Percentiles rank a stretch among this genome's conserved stretches.
Evolutionary conservation across 805 yeast species (phyloP).

Genomic region (Candida ulmi): DNA sequence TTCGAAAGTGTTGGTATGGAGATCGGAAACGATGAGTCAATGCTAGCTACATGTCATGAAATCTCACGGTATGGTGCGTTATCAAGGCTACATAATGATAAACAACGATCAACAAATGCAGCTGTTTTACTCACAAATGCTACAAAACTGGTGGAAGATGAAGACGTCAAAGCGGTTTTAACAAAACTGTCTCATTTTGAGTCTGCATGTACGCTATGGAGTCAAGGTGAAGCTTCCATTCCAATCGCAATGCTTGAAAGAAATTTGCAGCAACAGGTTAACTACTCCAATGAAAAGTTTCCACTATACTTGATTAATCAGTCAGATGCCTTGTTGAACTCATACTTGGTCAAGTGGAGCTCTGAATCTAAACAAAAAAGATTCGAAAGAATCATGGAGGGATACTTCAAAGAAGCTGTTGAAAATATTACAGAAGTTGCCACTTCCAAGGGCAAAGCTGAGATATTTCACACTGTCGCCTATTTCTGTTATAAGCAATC

Average conservation of each 20-base stretch:
- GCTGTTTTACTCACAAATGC: conserved; percentile 39
- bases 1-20: conserved; percentile 7
- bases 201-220: conserved; percentile 62
- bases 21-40: conserved; percentile 9
- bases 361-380: conserved; percentile 66
- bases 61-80: conserved; percentile 35
- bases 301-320: conserved; percentile 10
- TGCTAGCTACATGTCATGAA: conserved; percentile 29
- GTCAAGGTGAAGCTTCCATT: conserved; percentile 47
- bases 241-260: conserved; percentile 51
- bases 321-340: conserved; percentile 26
- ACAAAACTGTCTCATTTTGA: conserved; percentile 28
- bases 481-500: conserved; percentile 67
- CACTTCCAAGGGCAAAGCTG: conserved; percentile 29
- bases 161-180: neutral
- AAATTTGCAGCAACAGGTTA: conserved; percentile 5
- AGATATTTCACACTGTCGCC: conserved; percentile 57
- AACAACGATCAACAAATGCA: conserved; percentile 48
- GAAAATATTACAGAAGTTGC: conserved; percentile 9
- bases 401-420: conserved; percentile 41
- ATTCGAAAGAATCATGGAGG: conserved; percentile 49
- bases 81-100: conserved; percentile 31
- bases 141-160: conserved; percentile 15
- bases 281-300: conserved; percentile 5
- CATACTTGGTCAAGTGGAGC: conserved; percentile 59